Evolutionary conservation across 257 asterid species (phyloP), one percentile per base, ranked within the genome.

Genomic region (Ehretia macrophylla): DNA sequence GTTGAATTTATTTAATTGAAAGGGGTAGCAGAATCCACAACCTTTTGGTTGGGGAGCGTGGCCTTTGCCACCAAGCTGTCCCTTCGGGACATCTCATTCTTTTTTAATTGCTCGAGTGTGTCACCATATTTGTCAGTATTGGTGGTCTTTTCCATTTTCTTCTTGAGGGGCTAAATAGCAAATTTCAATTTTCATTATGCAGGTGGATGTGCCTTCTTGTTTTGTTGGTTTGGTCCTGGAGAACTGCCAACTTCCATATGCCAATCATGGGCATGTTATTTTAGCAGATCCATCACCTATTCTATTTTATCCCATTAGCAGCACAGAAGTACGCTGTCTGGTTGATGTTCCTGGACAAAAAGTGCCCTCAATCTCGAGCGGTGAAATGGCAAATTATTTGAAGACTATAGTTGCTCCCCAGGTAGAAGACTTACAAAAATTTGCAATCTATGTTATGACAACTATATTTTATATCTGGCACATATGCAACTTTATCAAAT

Each of bases 281-380:
- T 74, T 80, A 35, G 86, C 60, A 59, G 81, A 77, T 38, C 83
- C 83, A 19, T 80, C 86, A 22, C 83, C 86, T 56, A 77, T 80
- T 61, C 67, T 80, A n/a, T n/a, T n/a, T n/a, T n/a, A n/a, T n/a
- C n/a, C n/a, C n/a, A n/a, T n/a, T n/a, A n/a, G n/a, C n/a, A 72
- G 86, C 55, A 72, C 83, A 11, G 86, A 80, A 63, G 49, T 74
- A 39, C 81, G 86, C 6, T 80, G 86, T 40, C 64, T 80, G 27
- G 86, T 80, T 60, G 86, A 80, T 74, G 75, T 80, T n/a, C 86
- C 86, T 16, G 86, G 86, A 55, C 81, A 77, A 64, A 80, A 75
- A 68, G 86, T 80, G 32, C 86, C 86, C 17, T 80, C 83, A 23
- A 66, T 77, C 35, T 68, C 79, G 18, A 80, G 71, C 50, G 86